These are phyloP conservation scores for Exophiala calicioides DNA, from an alignment of 2,329 filamentous ascomycete species.

Conservation along the genomic window DNA sequence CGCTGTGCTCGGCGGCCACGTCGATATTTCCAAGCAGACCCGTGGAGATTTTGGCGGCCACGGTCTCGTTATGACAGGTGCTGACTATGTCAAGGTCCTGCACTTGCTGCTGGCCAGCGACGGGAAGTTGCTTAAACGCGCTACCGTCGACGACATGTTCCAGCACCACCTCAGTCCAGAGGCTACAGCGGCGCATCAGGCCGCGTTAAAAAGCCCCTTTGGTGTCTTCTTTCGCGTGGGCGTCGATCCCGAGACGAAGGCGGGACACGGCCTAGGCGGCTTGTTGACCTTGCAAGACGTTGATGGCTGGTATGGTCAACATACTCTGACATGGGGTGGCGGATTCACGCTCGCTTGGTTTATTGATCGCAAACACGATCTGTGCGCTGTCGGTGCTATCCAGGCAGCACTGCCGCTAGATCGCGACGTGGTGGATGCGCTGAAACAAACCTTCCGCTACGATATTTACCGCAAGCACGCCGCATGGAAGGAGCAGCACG, in stretches of 20 bases:
- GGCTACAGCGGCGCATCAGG: conserved; percentile 33
- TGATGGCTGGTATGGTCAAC: conserved; percentile 47
- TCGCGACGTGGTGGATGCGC: conserved; percentile 24
- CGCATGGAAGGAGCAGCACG: conserved; percentile 36
- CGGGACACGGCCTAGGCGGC: conserved; percentile 47
- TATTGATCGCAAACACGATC: conserved; percentile 50
- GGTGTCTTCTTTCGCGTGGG: conserved; percentile 43
- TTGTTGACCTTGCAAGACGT: conserved; percentile 44
- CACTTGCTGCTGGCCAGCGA: conserved; percentile 43
- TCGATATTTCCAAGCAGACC: conserved; percentile 27
- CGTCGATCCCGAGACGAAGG: conserved; percentile 35
- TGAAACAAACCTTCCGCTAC: conserved; percentile 48
- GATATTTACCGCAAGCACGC: conserved; percentile 46
- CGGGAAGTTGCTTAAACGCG: conserved; percentile 38
- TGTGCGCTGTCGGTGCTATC: conserved; percentile 47
- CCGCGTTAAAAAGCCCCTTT: conserved; percentile 35
- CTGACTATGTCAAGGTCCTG: conserved; percentile 36
- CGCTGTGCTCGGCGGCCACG: conserved; percentile 39
- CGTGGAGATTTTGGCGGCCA: conserved; percentile 49
- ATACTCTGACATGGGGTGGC: conserved; percentile 51
- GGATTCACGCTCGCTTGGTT: conserved; percentile 52
- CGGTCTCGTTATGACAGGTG: conserved; percentile 41
- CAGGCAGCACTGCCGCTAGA: conserved; percentile 44
- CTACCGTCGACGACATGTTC: conserved; percentile 33
- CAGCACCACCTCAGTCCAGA: conserved; percentile 34